Base-by-base conservation (phyloP, 2,329 filamentous ascomycete genomes). In the Fusarium goolgardi region DNA sequence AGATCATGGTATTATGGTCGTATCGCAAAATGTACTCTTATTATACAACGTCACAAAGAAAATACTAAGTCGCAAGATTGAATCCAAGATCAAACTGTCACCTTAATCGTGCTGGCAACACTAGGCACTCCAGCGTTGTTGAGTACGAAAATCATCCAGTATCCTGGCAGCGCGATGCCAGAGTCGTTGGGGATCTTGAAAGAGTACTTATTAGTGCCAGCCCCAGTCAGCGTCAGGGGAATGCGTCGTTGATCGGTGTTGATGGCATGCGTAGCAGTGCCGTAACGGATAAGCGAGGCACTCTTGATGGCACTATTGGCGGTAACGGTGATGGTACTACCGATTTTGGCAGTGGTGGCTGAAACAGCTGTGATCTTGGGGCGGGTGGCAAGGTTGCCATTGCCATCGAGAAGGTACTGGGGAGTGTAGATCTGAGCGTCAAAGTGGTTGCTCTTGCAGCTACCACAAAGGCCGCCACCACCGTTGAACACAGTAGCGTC, bases 201-300 rank as follows among this genome's bases (percentile, higher is more conserved):
- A 4, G 61, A 53, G 23, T 71, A 71, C 43, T 53, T 59, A 18
- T 69, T 71, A 5, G 62, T 64, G n/a, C 62, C 65, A 16, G 52
- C 51, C 0, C 52, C 55, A 0, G 51, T 52, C 55, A 69, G 21
- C 0, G 52, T 43, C 27, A 71, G 34, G 11, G 69, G 61, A 25
- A 71, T 64, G 5, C 69, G 69, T 27, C 69, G 69, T 13, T 71
- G 69, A n/a, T 71, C 69, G 2, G 69, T 71, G 45, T 71, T 71
- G 40, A 69, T 65, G 8, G 56, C 58, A 27, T 71, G 69, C 3
- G 69, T 71, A 7, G 65, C 55, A 20, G 69, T 69, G 13, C 69
- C 68, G 23, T 71, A 71, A 37, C 68, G 65, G 5, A 71, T 64
- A 4, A 71, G 49, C 1, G 69, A 67, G 8, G 61, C 66, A 20